Percentiles rank a stretch among this genome's conserved stretches.
Conservation (phyloP, 805 yeast genomes). For the Suhomyces xylopsoci region DNA sequence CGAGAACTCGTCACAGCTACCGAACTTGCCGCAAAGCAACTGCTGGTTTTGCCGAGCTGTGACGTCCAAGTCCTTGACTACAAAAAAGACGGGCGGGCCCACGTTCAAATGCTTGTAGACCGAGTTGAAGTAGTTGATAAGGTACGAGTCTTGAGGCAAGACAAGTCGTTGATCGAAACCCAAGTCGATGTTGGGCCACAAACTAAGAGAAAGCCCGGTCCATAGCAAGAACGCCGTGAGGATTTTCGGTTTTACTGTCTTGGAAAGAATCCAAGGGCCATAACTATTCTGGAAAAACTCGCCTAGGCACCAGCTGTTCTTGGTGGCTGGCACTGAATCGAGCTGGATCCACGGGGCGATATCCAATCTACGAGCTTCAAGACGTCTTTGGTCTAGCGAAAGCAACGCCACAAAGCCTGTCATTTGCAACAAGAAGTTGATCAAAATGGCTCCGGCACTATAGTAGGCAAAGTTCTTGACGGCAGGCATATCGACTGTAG, state of each 20-base stretch:
- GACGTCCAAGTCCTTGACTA: constrained; percentile 65
- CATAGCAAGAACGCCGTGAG: constrained; percentile 55
- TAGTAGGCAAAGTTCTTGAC: constrained; percentile 90
- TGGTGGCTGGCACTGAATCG: constrained; percentile 3
- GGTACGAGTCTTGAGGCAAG: constrained; percentile 76
- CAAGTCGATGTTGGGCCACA: constrained; percentile 64
- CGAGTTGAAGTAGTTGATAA: constrained; percentile 77
- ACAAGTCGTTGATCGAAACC: constrained; percentile 93
- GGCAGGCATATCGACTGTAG: constrained; percentile 91
- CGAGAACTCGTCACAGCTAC: constrained; percentile 78
- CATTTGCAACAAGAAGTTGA: constrained; percentile 75
- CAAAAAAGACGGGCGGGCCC: constrained; percentile 91
- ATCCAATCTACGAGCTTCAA: constrained; percentile 60
- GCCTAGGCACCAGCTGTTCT: constrained; percentile 19
- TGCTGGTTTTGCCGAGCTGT: constrained; percentile 64
- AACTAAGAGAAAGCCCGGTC: constrained; percentile 65
- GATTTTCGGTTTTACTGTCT: constrained; percentile 45
- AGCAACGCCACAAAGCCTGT: constrained; percentile 77
- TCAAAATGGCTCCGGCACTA: constrained; percentile 79
- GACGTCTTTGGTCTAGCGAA: constrained; percentile 60
- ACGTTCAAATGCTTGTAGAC: constrained; percentile 69
- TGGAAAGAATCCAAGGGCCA: constrained; percentile 57
- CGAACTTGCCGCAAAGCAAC: constrained; percentile 79
- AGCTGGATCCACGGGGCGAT: constrained; percentile 51
- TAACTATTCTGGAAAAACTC: constrained; percentile 45